Percentiles rank a stretch among this genome's conserved stretches.
These are phyloP conservation scores for Quercus wislizeni DNA, from an alignment of 306 rosid species.

Conservation along the genomic window DNA sequence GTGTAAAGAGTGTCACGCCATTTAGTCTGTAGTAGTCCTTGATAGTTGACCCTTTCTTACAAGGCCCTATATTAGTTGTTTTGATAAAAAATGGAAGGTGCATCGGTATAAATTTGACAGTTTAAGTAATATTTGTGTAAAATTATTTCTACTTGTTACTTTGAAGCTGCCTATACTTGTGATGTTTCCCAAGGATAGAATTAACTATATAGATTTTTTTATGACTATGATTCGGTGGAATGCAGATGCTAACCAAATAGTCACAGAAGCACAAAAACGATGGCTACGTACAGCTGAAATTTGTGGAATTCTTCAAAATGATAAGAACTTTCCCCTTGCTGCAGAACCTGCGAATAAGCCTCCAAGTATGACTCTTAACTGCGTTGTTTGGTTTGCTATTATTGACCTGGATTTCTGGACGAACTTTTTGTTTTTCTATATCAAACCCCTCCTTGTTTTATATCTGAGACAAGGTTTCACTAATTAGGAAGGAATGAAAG, in stretches of 20 bases:
- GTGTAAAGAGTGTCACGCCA: background rate
- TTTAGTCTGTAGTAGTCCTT: background rate
- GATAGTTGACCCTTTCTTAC: background rate
- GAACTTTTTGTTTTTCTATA: background rate
- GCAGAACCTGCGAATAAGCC: slow-evolving; percentile 67
- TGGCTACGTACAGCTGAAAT: slow-evolving; percentile 95
- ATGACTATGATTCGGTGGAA: slow-evolving; percentile 24
- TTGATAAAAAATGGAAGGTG: background rate
- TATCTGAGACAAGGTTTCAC: background rate
- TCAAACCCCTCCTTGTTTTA: background rate
- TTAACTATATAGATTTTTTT: background rate
- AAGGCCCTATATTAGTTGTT: background rate
- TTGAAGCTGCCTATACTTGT: background rate
- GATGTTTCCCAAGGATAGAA: background rate
- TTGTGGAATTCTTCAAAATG: slow-evolving; percentile 70
- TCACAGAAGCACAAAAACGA: slow-evolving; percentile 72
- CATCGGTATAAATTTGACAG: background rate
- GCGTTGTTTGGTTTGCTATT: slow-evolving; percentile 7
- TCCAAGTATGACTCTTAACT: slow-evolving; percentile 50
- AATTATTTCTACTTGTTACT: background rate
- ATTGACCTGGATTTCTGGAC: background rate
- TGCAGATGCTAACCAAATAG: slow-evolving; percentile 60
- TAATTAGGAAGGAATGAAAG: background rate
- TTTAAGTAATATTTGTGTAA: background rate
- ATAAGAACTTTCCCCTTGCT: slow-evolving; percentile 44